phyloP scores from a whole-genome alignment of 2,329 filamentous ascomycete species.

The Scytalidium lignicola region DNA sequence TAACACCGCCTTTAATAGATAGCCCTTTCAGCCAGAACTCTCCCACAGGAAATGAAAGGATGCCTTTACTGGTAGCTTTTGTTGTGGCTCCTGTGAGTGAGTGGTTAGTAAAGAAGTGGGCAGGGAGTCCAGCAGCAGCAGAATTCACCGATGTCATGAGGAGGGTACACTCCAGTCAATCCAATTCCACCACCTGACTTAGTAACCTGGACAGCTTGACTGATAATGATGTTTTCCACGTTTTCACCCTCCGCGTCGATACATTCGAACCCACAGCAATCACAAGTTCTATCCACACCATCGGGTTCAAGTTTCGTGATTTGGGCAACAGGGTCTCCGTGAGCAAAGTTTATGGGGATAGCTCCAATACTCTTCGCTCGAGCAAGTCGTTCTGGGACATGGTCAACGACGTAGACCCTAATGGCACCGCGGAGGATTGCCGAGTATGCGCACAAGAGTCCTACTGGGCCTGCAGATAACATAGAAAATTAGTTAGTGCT shows the following conservation, averaged over 20 bases:
- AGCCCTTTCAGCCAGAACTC: conserved; percentile 5
- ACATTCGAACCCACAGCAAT: conserved; percentile 22
- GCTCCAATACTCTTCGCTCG: conserved; percentile 26
- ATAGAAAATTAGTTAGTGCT: no score
- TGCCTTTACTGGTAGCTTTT: conserved; percentile 4
- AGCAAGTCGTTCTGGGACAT: conserved; percentile 20
- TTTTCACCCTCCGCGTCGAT: conserved; percentile 17
- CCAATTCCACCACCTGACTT: conserved; percentile 22
- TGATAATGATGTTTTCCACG: conserved; percentile 16
- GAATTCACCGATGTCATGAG: conserved; percentile 8
- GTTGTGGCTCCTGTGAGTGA: not conserved
- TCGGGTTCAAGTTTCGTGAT: conserved; percentile 21
- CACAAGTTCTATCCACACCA: conserved; percentile 19
- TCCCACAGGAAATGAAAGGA: conserved; percentile 5
- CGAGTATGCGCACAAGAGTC: conserved; percentile 29
- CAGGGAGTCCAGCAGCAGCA: not conserved
- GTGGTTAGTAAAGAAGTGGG: not conserved
- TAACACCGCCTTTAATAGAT: conserved; percentile 3
- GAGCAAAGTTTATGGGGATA: conserved; percentile 29
- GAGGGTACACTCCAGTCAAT: conserved; percentile 20
- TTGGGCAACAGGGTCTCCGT: conserved; percentile 23
- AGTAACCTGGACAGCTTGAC: conserved; percentile 18
- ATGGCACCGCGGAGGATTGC: conserved; percentile 28
- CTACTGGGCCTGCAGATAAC: conserved; percentile 29
- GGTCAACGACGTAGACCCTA: conserved; percentile 29